Percentiles rank a stretch among this genome's conserved stretches.
Evolutionary conservation across 148 eudicot genomes (phyloP).

Genomic region (Chenopodium album): DNA sequence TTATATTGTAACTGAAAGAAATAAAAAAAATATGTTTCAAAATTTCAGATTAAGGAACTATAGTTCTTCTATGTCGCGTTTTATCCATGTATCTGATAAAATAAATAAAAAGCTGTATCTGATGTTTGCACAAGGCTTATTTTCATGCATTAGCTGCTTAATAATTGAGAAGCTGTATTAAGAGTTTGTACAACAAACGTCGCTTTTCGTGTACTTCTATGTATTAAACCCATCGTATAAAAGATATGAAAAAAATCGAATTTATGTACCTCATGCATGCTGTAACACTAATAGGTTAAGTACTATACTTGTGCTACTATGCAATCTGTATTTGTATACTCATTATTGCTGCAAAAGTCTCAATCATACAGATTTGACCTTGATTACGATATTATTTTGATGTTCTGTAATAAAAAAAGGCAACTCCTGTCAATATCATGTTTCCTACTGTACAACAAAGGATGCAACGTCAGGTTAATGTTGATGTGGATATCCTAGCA

Average conservation of each 20-base stretch:
- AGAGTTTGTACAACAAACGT: too few species aligned
- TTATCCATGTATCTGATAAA: neutral
- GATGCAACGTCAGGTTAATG: neutral
- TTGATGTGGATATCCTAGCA: neutral
- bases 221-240: neutral
- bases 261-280: neutral
- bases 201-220: neutral
- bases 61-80: neutral
- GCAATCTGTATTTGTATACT: neutral
- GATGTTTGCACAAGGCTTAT: neutral
- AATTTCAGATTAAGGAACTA: neutral
- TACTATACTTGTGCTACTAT: neutral
- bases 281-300: neutral
- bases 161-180: too few species aligned
- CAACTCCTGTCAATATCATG: neutral
- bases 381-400: neutral
- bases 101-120: neutral
- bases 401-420: neutral
- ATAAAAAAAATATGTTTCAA: neutral
- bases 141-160: neutral
- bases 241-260: neutral
- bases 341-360: neutral
- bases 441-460: neutral
- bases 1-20: neutral
- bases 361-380: neutral